phyloP scores from a whole-genome alignment of 2,329 filamentous ascomycete genomes.

The Emericellopsis atlantica region DNA sequence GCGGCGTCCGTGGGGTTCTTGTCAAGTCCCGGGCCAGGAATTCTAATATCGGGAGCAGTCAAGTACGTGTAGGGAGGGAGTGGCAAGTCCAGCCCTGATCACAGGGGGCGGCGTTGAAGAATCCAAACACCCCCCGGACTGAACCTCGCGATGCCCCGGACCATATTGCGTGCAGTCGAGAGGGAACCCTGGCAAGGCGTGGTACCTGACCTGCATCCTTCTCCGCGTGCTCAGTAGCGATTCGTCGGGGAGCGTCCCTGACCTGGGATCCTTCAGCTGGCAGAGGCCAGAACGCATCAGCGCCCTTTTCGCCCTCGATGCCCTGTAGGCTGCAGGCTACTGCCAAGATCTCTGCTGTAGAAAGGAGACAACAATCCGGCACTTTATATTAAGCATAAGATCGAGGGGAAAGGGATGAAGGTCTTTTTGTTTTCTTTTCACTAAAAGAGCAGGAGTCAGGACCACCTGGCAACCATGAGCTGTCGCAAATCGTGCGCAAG shows the following conservation, averaged over 20 bases:
- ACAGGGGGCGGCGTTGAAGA: too few relatives aligned
- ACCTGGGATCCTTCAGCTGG: not conserved
- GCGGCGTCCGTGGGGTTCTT: not conserved
- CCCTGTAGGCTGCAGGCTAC: not conserved
- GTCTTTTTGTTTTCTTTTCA: too few relatives aligned
- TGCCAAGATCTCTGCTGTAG: not conserved
- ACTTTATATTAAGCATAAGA: too few relatives aligned
- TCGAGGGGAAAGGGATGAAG: too few relatives aligned
- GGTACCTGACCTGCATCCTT: not conserved
- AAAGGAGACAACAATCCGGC: not conserved
- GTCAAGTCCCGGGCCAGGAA: not conserved
- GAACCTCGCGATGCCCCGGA: too few relatives aligned
- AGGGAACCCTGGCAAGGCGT: too few relatives aligned
- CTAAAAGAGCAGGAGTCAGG: too few relatives aligned
- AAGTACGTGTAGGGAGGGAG: not conserved
- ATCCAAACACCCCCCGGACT: too few relatives aligned
- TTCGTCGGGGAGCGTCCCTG: not conserved
- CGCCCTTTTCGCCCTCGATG: not conserved
- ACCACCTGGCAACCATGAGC: too few relatives aligned
- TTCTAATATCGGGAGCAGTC: not conserved
- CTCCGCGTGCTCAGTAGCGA: not conserved
- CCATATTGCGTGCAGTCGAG: too few relatives aligned
- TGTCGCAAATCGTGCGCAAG: too few relatives aligned
- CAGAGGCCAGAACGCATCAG: not conserved
- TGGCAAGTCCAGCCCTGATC: too few relatives aligned